phyloP scores from a whole-genome alignment of 805 yeast species.

The Yarrowia phangngaensis region DNA sequence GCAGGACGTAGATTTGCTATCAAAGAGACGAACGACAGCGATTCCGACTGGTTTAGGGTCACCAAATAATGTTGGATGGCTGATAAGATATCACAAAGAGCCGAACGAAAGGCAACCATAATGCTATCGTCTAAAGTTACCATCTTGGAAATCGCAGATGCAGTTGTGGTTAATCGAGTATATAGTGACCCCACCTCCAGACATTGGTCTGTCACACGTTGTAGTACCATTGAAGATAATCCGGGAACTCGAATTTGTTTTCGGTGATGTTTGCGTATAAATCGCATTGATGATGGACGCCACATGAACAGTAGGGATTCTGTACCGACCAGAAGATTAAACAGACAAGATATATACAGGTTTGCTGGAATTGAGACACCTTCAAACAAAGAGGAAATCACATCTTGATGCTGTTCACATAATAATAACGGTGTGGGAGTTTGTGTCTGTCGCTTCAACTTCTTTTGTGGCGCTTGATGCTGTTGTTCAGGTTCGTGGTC shows the following conservation, averaged over 20 bases:
- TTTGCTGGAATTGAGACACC: slow-evolving; percentile 7
- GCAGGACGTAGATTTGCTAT: neutral
- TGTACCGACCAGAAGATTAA: slow-evolving; percentile 8
- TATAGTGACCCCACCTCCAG: slow-evolving; percentile 1
- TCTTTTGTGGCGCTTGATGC: neutral
- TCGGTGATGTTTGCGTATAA: neutral
- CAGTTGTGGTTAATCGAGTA: neutral
- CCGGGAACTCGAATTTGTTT: slow-evolving; percentile 9
- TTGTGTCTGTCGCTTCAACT: neutral
- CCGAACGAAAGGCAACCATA: slow-evolving; percentile 4
- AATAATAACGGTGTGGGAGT: slow-evolving; percentile 1
- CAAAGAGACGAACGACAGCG: neutral
- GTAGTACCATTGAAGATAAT: neutral
- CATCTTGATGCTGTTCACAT: slow-evolving; percentile 1
- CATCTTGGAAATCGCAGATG: neutral
- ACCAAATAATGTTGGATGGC: slow-evolving; percentile 8
- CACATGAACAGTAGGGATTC: slow-evolving; percentile 11
- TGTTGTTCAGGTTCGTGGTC: too few species aligned
- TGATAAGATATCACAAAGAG: slow-evolving; percentile 2
- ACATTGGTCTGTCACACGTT: neutral
- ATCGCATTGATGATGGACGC: neutral
- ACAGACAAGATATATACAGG: slow-evolving; percentile 1
- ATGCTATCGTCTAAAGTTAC: slow-evolving; percentile 1
- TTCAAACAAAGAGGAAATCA: neutral
- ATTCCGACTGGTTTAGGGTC: neutral